Conservation (phyloP, 148 eudicot genomes). For the Camellia sinensis region DNA sequence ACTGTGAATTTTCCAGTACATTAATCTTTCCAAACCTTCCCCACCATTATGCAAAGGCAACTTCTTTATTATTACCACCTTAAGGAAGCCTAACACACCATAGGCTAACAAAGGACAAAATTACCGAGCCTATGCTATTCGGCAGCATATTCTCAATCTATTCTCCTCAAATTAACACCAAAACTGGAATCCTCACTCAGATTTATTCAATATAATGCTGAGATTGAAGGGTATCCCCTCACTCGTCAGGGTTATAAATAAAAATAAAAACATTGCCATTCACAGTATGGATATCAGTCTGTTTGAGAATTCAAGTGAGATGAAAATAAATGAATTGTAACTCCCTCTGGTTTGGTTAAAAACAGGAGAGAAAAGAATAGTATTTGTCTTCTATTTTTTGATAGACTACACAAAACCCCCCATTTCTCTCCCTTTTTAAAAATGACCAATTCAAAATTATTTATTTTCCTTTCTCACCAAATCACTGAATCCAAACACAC, state of each 20-base stretch:
- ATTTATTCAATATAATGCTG: not conserved
- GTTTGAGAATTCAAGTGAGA: not conserved
- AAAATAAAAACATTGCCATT: too few species aligned
- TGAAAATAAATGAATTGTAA: not conserved
- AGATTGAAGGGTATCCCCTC: too few species aligned
- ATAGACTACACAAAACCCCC: too few species aligned
- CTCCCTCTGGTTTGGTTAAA: too few species aligned
- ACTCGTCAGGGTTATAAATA: too few species aligned
- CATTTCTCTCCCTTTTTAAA: too few species aligned
- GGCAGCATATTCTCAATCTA: not conserved
- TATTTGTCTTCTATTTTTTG: too few species aligned
- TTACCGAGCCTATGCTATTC: not conserved
- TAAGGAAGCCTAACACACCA: not conserved
- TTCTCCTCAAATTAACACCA: conserved; percentile 1
- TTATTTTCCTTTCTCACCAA: too few species aligned
- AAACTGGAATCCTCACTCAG: not conserved
- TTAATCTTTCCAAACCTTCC: not conserved
- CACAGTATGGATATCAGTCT: too few species aligned
- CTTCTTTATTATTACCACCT: not conserved
- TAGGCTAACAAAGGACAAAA: not conserved
- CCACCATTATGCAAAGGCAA: not conserved
- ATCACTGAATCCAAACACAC: too few species aligned
- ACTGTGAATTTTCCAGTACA: not conserved
- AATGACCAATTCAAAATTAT: too few species aligned
- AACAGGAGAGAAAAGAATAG: too few species aligned